phyloP scores from a whole-genome alignment of 2,329 filamentous ascomycete species.

The Orbilia blumenaviensis region DNA sequence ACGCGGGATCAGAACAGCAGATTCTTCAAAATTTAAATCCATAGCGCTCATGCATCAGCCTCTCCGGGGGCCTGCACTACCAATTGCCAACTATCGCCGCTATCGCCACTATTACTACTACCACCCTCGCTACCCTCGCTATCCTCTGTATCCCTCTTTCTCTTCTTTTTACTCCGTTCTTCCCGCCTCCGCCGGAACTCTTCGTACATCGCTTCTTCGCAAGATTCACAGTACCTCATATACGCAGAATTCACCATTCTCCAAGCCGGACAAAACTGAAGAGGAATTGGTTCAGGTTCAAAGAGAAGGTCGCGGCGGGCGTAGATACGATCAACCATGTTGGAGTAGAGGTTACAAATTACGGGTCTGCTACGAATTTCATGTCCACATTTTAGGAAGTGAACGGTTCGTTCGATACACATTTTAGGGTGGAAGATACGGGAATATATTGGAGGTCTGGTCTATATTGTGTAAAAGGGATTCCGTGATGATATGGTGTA shows the following conservation, averaged over 20 bases:
- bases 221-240: background rate
- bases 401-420: background rate
- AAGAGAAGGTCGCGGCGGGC: no score
- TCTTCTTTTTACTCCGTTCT: background rate
- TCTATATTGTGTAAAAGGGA: no score
- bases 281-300: no score
- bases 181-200: background rate
- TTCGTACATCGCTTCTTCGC: background rate
- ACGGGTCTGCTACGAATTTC: background rate
- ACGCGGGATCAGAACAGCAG: no score
- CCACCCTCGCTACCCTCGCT: background rate
- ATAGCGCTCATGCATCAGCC: background rate
- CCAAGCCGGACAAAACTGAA: background rate
- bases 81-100: background rate
- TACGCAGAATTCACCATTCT: background rate
- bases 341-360: background rate
- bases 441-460: no score
- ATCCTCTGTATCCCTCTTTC: background rate
- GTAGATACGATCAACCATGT: no score
- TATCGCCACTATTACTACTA: background rate
- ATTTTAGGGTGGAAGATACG: no score
- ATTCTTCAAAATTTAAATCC: background rate
- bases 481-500: no score
- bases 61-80: background rate
- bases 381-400: background rate